Conservation (phyloP, 2,329 filamentous ascomycete genomes). For the Microsporum canis region DNA sequence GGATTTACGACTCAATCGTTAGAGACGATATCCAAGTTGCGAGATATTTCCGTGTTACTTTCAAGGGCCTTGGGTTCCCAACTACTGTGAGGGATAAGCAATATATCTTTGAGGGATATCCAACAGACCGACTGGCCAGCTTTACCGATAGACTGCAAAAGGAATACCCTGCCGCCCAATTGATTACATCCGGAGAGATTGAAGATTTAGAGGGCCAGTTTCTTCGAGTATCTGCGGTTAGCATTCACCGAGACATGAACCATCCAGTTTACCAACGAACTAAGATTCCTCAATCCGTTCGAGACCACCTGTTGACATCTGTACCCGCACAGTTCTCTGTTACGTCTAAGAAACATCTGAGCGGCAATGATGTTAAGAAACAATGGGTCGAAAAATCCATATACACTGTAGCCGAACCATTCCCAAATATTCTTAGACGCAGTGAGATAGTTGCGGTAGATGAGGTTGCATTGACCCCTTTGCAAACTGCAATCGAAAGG, state of each 20-base stretch:
- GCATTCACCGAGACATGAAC: constrained; percentile 65
- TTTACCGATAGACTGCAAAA: constrained; percentile 90
- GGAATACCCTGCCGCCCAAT: constrained; percentile 74
- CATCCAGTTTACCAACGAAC: constrained; percentile 81
- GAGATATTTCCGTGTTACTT: constrained; percentile 84
- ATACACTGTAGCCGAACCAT: constrained; percentile 71
- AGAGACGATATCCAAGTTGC: constrained; percentile 68
- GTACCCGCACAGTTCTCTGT: constrained; percentile 69
- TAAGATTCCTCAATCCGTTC: constrained; percentile 68
- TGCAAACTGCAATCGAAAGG: constrained; percentile 83
- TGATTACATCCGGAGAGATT: constrained; percentile 57
- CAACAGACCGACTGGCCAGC: constrained; percentile 62
- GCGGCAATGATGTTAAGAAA: constrained; percentile 53
- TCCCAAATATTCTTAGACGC: constrained; percentile 80
- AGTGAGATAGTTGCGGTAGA: constrained; percentile 68
- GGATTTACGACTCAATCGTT: constrained; percentile 77
- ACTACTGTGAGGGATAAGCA: constrained; percentile 72
- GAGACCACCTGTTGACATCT: constrained; percentile 75
- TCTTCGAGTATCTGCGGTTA: constrained; percentile 68
- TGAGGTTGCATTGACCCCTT: constrained; percentile 56
- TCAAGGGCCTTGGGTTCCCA: constrained; percentile 82
- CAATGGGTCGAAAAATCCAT: constrained; percentile 75
- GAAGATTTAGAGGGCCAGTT: constrained; percentile 87
- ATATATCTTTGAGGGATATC: constrained; percentile 77
- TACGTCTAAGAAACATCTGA: constrained; percentile 59